Base-by-base conservation (phyloP, 2,329 filamentous ascomycete genomes). In the Tolypocladium pustulatum region DNA sequence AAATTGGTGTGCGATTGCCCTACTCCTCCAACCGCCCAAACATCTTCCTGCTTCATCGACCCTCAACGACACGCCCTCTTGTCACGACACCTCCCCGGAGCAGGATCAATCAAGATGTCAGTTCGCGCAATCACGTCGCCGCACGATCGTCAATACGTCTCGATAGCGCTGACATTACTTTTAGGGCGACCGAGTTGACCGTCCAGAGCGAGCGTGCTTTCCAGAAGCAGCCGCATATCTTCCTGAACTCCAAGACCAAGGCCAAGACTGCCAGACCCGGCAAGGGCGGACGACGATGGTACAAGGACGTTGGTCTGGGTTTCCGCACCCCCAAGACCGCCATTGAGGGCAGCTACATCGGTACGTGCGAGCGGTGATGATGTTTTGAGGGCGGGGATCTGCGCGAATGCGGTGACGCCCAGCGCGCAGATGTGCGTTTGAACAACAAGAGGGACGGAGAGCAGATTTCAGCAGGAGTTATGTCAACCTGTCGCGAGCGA, bases 211-310 rank as follows among this genome's bases (percentile, higher is more conserved):
- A 99, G 89, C 93, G 94, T 84, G 94, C 94, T 86, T 99, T 90
- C 90, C 94, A 97, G 83, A 99, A 99, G 89, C 93, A 99, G 87
- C 94, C 94, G 79, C 94, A 99, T 82, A 96, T 99, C 86, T 99
- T 97, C 90, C 87, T 90, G 75, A 97, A 97, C 88, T 84, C 88
- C 77, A 99, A 99, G 89, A 82, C 83, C 78, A 91, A 91, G 85
- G 81, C 86, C 76, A 88, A 89, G 81, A 90, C 89, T 77, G 82
- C 82, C 79, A 88, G 87, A 78, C 88, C 88, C 72, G 91, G 91
- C 78, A 95, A 96, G 87, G 89, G 86, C 78, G 91, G 90, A 73
- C 89, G 90, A 81, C 88, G 92, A 92, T 81, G 78, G 91, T 97
- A 96, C 82, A 99, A 99, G 89, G 94, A 99, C 76, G 91, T 99